These are phyloP conservation scores for Purshia tridentata DNA, from an alignment of 306 rosid species.

Conservation along the genomic window DNA sequence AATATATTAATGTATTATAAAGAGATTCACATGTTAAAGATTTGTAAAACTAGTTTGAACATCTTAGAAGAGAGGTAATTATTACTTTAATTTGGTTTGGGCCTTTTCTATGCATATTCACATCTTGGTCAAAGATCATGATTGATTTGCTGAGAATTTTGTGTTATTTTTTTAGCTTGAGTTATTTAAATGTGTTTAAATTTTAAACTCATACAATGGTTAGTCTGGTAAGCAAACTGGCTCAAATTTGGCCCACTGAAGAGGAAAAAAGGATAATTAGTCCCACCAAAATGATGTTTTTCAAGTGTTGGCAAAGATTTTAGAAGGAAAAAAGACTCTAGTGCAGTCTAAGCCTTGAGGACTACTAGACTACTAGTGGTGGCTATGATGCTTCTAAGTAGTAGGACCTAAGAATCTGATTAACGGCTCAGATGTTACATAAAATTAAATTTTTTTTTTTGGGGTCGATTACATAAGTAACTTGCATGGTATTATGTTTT, in stretches of 20 bases:
- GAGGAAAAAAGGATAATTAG: not conserved
- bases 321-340: not conserved
- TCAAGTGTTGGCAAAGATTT: not conserved
- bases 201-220: not conserved
- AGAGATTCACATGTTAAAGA: not conserved
- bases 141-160: not conserved
- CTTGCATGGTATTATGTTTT: not conserved
- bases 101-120: not conserved
- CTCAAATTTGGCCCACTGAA: not conserved
- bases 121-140: not conserved
- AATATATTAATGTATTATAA: too few species aligned
- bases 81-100: not conserved
- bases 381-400: not conserved
- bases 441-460: too few species aligned
- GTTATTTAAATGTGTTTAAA: too few species aligned
- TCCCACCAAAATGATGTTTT: not conserved
- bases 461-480: too few species aligned
- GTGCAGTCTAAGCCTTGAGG: not conserved
- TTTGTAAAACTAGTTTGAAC: not conserved
- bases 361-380: too few species aligned
- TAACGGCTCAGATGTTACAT: too few species aligned
- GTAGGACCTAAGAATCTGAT: too few species aligned
- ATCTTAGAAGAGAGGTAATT: too few species aligned
- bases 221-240: too few species aligned
- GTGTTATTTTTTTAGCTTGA: too few species aligned